Evolutionary conservation across 306 rosid species (phyloP).

Genomic region (Cotoneaster glaucophyllus): DNA sequence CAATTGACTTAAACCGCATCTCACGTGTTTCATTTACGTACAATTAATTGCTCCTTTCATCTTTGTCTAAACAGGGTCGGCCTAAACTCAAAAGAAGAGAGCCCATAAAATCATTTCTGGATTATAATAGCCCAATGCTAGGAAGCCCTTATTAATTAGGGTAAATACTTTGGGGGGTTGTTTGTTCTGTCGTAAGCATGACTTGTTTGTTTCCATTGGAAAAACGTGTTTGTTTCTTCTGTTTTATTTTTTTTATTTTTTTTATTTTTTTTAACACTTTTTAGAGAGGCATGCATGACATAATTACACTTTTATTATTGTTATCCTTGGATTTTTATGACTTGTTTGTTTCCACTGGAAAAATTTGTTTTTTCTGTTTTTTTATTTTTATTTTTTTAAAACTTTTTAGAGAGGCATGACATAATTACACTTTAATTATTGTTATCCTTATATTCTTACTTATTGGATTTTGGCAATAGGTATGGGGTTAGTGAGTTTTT

Average conservation of each 20-base stretch:
- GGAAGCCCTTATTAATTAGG: neutral
- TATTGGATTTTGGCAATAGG: neutral
- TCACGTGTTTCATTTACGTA: too few species aligned
- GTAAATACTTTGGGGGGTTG: too few species aligned
- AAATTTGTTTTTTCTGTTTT: neutral
- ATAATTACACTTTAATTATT: neutral
- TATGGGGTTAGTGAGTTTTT: neutral
- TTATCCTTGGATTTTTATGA: neutral
- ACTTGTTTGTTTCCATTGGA: neutral
- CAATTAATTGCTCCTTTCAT: too few species aligned
- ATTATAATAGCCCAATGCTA: neutral
- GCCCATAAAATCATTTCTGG: neutral
- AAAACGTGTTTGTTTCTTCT: neutral
- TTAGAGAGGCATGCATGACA: neutral
- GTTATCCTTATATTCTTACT: neutral
- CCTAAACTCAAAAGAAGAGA: neutral
- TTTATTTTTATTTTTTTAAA: neutral
- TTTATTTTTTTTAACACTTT: too few species aligned
- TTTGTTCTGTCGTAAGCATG: neutral
- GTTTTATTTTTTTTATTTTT: neutral
- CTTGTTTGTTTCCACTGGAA: neutral
- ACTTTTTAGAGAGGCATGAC: neutral
- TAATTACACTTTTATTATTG: neutral
- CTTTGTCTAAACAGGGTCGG: neutral
- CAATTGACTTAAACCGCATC: too few species aligned